These are phyloP conservation scores for Immersiporthe knoxdaviesiana DNA, from an alignment of 2,329 filamentous ascomycete genomes.

Conservation along the genomic window DNA sequence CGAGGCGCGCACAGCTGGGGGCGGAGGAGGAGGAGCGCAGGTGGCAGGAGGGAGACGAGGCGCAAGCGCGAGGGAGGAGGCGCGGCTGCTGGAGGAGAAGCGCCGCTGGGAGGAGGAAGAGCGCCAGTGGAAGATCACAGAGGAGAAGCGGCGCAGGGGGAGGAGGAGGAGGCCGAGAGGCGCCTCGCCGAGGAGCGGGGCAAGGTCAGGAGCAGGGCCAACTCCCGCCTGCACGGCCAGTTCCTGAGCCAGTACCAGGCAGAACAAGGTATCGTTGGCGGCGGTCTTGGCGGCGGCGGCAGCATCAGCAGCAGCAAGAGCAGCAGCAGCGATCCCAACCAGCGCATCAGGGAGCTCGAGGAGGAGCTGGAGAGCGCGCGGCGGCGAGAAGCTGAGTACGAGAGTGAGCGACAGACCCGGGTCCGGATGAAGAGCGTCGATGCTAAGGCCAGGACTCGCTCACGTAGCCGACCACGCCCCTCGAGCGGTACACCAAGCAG, in stretches of 20 bases:
- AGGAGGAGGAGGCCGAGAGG: constrained; percentile 75
- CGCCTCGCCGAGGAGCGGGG: constrained; percentile 68
- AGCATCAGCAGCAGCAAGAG: constrained; percentile 39
- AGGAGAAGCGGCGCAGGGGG: constrained; percentile 65
- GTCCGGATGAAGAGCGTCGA: constrained; percentile 38
- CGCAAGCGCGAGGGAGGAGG: constrained; percentile 63
- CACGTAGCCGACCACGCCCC: constrained; percentile 46
- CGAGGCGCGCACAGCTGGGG: constrained; percentile 49
- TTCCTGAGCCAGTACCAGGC: constrained; percentile 86
- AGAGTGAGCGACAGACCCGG: constrained; percentile 59
- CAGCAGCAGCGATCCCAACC: constrained; percentile 53
- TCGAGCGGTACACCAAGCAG: constrained; percentile 47
- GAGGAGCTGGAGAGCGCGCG: constrained; percentile 66
- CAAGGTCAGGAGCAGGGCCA: constrained; percentile 56
- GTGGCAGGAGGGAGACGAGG: constrained; percentile 68
- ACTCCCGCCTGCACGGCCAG: constrained; percentile 76
- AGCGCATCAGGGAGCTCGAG: constrained; percentile 80
- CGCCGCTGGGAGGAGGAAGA: constrained; percentile 79
- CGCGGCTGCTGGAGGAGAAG: constrained; percentile 67
- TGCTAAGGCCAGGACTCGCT: constrained; percentile 44
- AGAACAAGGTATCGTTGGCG: constrained; percentile 57
- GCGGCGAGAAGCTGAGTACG: constrained; percentile 65
- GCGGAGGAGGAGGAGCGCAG: constrained; percentile 69
- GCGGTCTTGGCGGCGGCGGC: constrained; percentile 44
- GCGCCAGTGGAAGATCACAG: constrained; percentile 73